Conservation (phyloP, 2,329 filamentous ascomycete species). For the Dactylonectria estremocensis region DNA sequence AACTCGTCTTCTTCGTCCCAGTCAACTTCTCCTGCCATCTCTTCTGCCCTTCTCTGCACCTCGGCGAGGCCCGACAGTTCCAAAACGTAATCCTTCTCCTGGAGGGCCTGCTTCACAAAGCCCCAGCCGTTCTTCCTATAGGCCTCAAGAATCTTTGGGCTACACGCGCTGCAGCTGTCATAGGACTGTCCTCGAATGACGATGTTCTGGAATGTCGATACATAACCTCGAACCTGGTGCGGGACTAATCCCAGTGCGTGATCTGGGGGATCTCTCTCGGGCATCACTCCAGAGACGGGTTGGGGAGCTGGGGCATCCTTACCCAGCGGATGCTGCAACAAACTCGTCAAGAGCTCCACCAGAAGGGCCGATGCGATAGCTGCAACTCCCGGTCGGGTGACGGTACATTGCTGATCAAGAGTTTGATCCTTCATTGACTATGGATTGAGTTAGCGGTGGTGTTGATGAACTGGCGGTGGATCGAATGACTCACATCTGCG, state of each 20-base stretch:
- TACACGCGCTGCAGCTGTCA: slow-evolving; percentile 86
- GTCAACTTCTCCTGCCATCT: slow-evolving; percentile 68
- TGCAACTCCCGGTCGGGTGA: slow-evolving; percentile 93
- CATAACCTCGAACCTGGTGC: slow-evolving; percentile 85
- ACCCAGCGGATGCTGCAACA: slow-evolving; percentile 89
- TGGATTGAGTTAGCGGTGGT: slow-evolving; percentile 20
- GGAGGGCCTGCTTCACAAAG: slow-evolving; percentile 82
- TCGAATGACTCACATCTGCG: slow-evolving; percentile 79
- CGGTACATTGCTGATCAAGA: slow-evolving; percentile 97
- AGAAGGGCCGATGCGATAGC: slow-evolving; percentile 92
- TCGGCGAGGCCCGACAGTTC: slow-evolving; percentile 83
- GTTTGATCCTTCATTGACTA: slow-evolving; percentile 95
- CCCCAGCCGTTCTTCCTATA: slow-evolving; percentile 81
- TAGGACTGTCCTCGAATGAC: slow-evolving; percentile 82
- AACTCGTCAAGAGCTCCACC: slow-evolving; percentile 89
- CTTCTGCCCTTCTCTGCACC: slow-evolving; percentile 74
- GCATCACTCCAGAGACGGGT: slow-evolving; percentile 55
- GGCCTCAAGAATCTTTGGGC: slow-evolving; percentile 75
- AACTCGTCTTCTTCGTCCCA: slow-evolving; percentile 72
- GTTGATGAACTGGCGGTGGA: background rate
- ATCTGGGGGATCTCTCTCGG: slow-evolving; percentile 69
- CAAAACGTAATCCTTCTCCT: slow-evolving; percentile 83
- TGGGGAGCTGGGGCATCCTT: slow-evolving; percentile 72
- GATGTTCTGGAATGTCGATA: slow-evolving; percentile 81
- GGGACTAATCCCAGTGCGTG: slow-evolving; percentile 80